Conservation (phyloP, 306 rosid species). For the Prunus mira region DNA sequence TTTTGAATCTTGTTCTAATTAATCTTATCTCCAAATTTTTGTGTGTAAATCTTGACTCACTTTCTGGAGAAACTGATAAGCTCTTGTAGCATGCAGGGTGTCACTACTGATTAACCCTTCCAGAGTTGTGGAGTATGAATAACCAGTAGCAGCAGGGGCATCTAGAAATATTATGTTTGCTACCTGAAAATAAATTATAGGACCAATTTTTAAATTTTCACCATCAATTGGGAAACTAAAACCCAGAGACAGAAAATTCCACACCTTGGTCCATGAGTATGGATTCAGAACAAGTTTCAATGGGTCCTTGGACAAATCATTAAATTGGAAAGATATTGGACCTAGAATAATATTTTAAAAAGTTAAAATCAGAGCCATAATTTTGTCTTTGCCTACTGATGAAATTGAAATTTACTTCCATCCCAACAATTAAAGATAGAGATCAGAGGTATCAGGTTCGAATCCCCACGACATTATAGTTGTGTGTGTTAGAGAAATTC, state of each 20-base stretch:
- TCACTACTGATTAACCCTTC: slow-evolving; percentile 18
- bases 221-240: not conserved
- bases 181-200: slow-evolving; percentile 1
- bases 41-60: not conserved
- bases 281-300: slow-evolving; percentile 16
- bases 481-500: too few species aligned
- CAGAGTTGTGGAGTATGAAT: slow-evolving; percentile 21
- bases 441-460: too few species aligned
- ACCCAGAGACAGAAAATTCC: not conserved
- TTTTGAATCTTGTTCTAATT: too few species aligned
- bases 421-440: too few species aligned
- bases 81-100: not conserved
- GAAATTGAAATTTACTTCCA: too few species aligned
- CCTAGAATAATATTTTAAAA: slow-evolving; percentile 11
- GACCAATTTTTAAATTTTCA: not conserved
- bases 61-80: slow-evolving; percentile 16
- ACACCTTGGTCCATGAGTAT: slow-evolving; percentile 36
- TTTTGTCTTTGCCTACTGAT: too few species aligned
- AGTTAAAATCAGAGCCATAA: not conserved
- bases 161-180: slow-evolving; percentile 30
- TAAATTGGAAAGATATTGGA: slow-evolving; percentile 28
- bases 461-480: too few species aligned
- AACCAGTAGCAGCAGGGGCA: slow-evolving; percentile 33
- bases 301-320: not conserved
- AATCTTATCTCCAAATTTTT: not conserved